These are phyloP conservation scores for Leishmania guyanensis DNA, from an alignment of 208 protist genomes.

Conservation along the genomic window DNA sequence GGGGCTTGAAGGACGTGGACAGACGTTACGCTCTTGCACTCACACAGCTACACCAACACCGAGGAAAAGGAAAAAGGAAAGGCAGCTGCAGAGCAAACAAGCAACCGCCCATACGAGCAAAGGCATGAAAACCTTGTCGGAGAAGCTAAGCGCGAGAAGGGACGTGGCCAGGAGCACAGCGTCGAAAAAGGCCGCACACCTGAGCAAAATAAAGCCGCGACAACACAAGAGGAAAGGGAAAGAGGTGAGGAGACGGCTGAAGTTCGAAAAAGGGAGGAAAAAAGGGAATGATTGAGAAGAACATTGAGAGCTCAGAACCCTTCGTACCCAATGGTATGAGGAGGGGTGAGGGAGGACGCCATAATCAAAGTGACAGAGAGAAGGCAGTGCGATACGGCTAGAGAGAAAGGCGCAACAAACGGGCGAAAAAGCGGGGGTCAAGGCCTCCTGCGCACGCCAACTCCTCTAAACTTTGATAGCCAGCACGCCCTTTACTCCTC, in stretches of 20 bases:
- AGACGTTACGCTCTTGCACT: background rate
- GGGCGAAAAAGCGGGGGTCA: background rate
- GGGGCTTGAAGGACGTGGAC: background rate
- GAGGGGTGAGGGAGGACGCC: too few relatives aligned
- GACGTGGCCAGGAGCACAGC: too few relatives aligned
- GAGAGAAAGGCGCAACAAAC: background rate
- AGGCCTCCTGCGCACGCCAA: background rate
- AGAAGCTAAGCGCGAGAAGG: background rate
- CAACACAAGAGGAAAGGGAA: background rate
- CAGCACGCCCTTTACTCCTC: background rate
- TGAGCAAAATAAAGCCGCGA: too few relatives aligned
- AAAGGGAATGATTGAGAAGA: background rate
- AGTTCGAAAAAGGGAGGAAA: background rate
- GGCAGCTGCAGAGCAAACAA: background rate
- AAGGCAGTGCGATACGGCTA: too few relatives aligned
- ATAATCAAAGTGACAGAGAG: background rate
- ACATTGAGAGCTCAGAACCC: too few relatives aligned
- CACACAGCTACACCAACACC: background rate
- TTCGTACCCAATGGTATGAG: too few relatives aligned
- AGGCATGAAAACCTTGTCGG: too few relatives aligned
- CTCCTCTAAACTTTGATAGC: background rate
- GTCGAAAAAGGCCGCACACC: too few relatives aligned
- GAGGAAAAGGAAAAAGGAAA: background rate
- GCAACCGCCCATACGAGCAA: background rate
- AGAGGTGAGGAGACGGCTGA: background rate